A percentile compares a stretch with the other conserved stretches of the same genome.
Evolutionary conservation across 768 basidiomycete species (phyloP).

Genomic region (Tylopilus sp.): DNA sequence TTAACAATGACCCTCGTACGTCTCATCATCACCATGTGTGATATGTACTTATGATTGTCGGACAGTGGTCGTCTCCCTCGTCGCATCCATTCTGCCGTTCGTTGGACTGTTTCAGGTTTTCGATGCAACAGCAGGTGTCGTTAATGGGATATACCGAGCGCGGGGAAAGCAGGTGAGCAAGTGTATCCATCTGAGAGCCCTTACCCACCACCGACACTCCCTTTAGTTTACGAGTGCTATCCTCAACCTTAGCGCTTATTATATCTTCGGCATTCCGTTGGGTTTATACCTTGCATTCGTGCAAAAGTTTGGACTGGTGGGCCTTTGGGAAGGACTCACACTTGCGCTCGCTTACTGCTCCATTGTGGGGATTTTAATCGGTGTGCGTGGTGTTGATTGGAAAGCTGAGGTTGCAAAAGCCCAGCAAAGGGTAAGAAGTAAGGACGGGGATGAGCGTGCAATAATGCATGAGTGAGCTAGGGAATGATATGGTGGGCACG

Average conservation of each 20-base stretch:
- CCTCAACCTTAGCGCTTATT: conserved; percentile 63
- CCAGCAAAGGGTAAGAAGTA: conserved; percentile 26
- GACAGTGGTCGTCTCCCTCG: conserved; percentile 41
- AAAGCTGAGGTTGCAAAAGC: conserved; percentile 44
- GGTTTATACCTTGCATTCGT: conserved; percentile 77
- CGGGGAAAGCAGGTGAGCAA: conserved; percentile 64
- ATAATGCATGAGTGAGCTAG: background rate
- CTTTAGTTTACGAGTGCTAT: conserved; percentile 66
- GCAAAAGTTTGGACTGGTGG: conserved; percentile 52
- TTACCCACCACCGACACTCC: background rate
- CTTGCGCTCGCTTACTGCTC: conserved; percentile 62
- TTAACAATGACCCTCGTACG: conserved; percentile 65
- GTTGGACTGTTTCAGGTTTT: conserved; percentile 83
- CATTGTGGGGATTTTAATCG: conserved; percentile 51
- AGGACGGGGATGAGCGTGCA: conserved; percentile 24
- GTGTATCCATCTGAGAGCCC: background rate
- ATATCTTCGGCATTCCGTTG: conserved; percentile 78
- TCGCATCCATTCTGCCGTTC: conserved; percentile 69
- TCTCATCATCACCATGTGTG: background rate
- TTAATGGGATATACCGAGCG: conserved; percentile 77
- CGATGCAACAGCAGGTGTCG: conserved; percentile 69
- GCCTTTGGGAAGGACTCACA: conserved; percentile 85
- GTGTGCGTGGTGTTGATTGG: conserved; percentile 61
- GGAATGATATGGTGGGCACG: background rate
- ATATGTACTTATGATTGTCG: background rate